phyloP scores from a whole-genome alignment of 768 basidiomycete genomes.

The Neoboletus magnificus region DNA sequence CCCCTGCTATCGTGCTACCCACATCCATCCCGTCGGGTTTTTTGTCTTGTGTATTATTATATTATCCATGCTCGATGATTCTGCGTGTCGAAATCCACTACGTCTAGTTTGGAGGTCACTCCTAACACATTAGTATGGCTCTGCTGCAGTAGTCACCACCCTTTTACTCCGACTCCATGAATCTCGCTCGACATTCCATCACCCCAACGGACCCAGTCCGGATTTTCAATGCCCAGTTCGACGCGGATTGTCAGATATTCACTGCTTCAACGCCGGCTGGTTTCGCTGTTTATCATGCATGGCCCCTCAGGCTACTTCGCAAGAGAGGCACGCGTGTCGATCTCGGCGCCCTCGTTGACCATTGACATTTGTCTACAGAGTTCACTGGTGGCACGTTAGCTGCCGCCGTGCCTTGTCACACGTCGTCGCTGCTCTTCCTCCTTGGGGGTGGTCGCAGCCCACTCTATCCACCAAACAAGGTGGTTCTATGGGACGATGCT shows the following conservation, averaged over 20 bases:
- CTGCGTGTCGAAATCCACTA: slow-evolving; percentile 6
- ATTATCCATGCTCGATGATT: slow-evolving; percentile 2
- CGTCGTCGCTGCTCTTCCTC: slow-evolving; percentile 80
- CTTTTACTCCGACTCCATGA: slow-evolving; percentile 51
- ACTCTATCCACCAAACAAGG: slow-evolving; percentile 88
- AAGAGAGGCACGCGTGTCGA: slow-evolving; percentile 63
- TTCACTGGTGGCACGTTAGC: slow-evolving; percentile 75
- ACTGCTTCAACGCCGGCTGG: slow-evolving; percentile 76
- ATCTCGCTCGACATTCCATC: slow-evolving; percentile 83
- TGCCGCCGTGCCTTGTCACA: slow-evolving; percentile 74
- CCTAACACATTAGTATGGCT: slow-evolving; percentile 21
- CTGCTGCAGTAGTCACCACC: slow-evolving; percentile 6
- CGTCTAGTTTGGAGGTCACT: slow-evolving; percentile 6
- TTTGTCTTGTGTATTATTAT: slow-evolving; percentile 23
- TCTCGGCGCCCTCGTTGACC: not conserved
- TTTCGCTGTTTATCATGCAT: slow-evolving; percentile 78
- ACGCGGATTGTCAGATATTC: slow-evolving; percentile 78
- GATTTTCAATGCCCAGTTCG: slow-evolving; percentile 75
- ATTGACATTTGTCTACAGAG: slow-evolving; percentile 44
- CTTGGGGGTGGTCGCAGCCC: slow-evolving; percentile 87
- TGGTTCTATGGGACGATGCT: slow-evolving; percentile 85
- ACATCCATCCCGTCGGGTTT: slow-evolving; percentile 13
- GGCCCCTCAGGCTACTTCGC: slow-evolving; percentile 72
- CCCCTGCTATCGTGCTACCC: slow-evolving; percentile 16
- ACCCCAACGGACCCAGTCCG: slow-evolving; percentile 70